A percentile compares a stretch with the other conserved stretches of the same genome.
Evolutionary conservation across 192 early-diverging fungal species (phyloP).

Genomic region (Rhizophagus prolifer): DNA sequence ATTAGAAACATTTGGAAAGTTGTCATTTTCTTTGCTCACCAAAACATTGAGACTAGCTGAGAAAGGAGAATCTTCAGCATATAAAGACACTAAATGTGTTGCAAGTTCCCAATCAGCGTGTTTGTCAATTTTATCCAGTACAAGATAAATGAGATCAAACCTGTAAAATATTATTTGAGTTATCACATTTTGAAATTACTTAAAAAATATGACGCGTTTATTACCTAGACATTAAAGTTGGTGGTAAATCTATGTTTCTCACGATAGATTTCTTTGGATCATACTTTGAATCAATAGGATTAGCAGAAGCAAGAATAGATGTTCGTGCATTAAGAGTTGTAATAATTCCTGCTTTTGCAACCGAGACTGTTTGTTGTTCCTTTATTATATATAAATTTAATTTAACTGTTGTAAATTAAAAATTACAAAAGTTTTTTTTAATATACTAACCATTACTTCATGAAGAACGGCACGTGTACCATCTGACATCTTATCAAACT

Average conservation of each 20-base stretch:
- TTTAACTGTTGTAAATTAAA: slow-evolving; percentile 1
- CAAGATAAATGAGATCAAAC: slow-evolving; percentile 91
- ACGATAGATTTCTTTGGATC: slow-evolving; percentile 78
- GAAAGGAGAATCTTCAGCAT: slow-evolving; percentile 64
- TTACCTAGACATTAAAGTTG: slow-evolving; percentile 88
- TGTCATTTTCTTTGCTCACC: slow-evolving; percentile 20
- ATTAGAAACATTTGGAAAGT: background rate
- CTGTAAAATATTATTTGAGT: slow-evolving; percentile 34
- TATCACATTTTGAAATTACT: background rate
- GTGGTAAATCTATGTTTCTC: slow-evolving; percentile 88
- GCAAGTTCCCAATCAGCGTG: slow-evolving; percentile 83
- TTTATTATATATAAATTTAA: slow-evolving; percentile 28
- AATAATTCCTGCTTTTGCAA: slow-evolving; percentile 98
- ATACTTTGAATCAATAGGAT: slow-evolving; percentile 91
- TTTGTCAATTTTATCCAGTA: slow-evolving; percentile 90
- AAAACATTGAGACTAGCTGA: slow-evolving; percentile 48
- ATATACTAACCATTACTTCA: slow-evolving; percentile 84
- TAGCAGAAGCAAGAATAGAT: slow-evolving; percentile 91
- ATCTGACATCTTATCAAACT: slow-evolving; percentile 99
- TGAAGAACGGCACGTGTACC: slow-evolving; percentile 90
- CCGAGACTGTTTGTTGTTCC: slow-evolving; percentile 97
- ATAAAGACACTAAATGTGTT: slow-evolving; percentile 83
- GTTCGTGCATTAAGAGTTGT: slow-evolving; percentile 96
- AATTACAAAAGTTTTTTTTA: background rate
- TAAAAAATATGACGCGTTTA: too few species aligned